phyloP scores from a whole-genome alignment of 352 stramenopile genomes.

The Globisporangium echinulatum region DNA sequence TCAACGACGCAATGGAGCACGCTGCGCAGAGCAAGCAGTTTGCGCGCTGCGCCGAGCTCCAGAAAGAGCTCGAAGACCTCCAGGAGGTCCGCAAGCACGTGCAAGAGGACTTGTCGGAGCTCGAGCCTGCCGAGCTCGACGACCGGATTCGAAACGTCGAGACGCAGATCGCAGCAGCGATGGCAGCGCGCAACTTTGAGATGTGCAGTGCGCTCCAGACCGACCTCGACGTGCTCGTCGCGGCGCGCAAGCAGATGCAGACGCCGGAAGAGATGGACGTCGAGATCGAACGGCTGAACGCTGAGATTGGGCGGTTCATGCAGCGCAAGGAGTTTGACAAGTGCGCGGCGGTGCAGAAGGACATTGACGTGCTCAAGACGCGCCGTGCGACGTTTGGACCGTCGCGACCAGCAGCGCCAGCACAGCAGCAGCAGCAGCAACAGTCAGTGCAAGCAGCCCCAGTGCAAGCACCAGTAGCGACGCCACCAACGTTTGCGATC shows the following conservation, averaged over 20 bases:
- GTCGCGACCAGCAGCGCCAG: constrained; percentile 9
- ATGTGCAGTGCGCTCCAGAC: constrained; percentile 67
- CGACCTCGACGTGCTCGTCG: constrained; percentile 60
- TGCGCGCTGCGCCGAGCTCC: constrained; percentile 66
- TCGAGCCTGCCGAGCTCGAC: constrained; percentile 77
- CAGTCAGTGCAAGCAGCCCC: background rate
- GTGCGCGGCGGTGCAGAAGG: constrained; percentile 76
- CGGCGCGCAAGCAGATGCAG: constrained; percentile 80
- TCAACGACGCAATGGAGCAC: constrained; percentile 75
- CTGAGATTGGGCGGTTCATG: constrained; percentile 60
- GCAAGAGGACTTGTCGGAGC: constrained; percentile 83
- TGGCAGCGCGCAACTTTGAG: constrained; percentile 75
- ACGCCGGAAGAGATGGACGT: constrained; percentile 77
- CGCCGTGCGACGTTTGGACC: constrained; percentile 53
- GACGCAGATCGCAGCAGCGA: constrained; percentile 58
- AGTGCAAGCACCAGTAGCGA: background rate
- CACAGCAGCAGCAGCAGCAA: too few species aligned
- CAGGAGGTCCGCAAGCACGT: constrained; percentile 68
- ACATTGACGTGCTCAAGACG: constrained; percentile 79
- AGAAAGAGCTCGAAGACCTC: constrained; percentile 75
- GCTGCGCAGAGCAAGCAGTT: constrained; percentile 78
- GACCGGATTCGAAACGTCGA: constrained; percentile 72
- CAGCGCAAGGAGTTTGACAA: constrained; percentile 84
- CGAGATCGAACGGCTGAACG: constrained; percentile 70
- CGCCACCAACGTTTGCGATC: constrained; percentile 8